Percentiles rank a stretch among this genome's conserved stretches.
Evolutionary conservation across 306 rosid species (phyloP).

Genomic region (Chamaecrista fasciculata): DNA sequence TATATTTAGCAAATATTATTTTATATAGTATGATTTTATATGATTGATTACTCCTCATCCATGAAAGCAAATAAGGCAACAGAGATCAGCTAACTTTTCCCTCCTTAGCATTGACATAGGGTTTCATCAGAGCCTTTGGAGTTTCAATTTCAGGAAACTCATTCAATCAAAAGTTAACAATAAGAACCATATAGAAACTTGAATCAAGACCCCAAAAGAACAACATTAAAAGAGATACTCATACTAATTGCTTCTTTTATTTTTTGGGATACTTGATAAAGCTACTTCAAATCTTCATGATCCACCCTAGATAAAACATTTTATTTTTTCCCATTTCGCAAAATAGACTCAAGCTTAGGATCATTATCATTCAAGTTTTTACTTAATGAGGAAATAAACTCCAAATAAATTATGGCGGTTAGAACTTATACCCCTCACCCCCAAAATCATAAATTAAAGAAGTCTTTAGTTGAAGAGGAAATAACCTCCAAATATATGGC

Average conservation of each 20-base stretch:
- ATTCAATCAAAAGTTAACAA: background rate
- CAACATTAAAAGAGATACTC: background rate
- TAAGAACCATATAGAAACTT: slow-evolving; percentile 17
- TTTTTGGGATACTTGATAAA: slow-evolving; percentile 54
- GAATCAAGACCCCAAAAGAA: background rate
- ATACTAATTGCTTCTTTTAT: slow-evolving; percentile 60
- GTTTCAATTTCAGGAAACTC: slow-evolving; percentile 45
- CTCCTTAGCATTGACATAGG: slow-evolving; percentile 24
- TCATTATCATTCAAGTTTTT: no score
- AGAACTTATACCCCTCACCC: no score
- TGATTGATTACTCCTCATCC: slow-evolving; percentile 33
- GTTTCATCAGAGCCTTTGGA: slow-evolving; percentile 52
- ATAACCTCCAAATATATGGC: no score
- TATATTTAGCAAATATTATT: no score
- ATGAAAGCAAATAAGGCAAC: slow-evolving; percentile 43
- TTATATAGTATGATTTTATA: no score
- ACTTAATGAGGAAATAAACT: no score
- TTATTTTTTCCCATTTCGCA: no score
- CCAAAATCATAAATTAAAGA: no score
- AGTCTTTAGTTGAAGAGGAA: no score
- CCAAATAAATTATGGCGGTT: no score
- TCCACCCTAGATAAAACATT: slow-evolving; percentile 65
- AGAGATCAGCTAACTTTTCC: slow-evolving; percentile 46
- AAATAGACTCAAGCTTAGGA: no score
- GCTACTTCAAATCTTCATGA: slow-evolving; percentile 72